Evolutionary conservation across 768 basidiomycete genomes (phyloP), one percentile per base, ranked within the genome.

Genomic region (Suillus variegatus): DNA sequence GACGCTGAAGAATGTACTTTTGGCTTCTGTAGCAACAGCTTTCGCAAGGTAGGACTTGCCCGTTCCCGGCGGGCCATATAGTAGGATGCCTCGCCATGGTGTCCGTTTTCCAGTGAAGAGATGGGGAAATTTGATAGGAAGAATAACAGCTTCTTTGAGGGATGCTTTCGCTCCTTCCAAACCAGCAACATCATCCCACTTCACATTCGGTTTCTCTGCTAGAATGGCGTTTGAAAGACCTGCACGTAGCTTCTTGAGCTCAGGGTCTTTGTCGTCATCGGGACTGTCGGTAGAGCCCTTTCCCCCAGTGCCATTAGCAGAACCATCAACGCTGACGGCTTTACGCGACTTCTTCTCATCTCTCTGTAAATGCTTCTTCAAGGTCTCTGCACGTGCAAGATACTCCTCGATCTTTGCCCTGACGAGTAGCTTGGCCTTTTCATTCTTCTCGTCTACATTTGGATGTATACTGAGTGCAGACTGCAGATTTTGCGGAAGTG

Each of bases 71-170:
- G 97, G 97, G 0, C 97, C 97, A 73, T 99, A 99, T 4, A 99
- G 82, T 64, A 99, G 79, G 61, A 99, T 99, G 8, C 97, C 97
- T 57, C 85, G 85, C 97, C 97, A 99, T 3, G 97, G 97, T 12
- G 96, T 98, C 20, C 97, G 90, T 77, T 99, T 99, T 46, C 97
- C 97, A 1, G 96, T 98, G 79, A 99, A 99, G 36, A 99, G 85
- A 78, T 98, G 95, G 2, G 97, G 97, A 72, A 98, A 99, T 77
- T 99, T 99, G 85, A 98, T 98, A 5, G 97, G 97, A n/a, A 99
- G 83, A 74, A 99, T 97, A 75, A 99, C 97, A 44, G 97, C 97
- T 76, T 99, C 97, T 75, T 99, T 98, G 73, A 99, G 80, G 6
- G 97, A 87, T 49, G 96, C 95, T 78, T 99, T 99, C 52, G 97